A percentile compares a stretch with the other conserved stretches of the same genome.
phyloP scores from a whole-genome alignment of 106 monocot species.

The Dactylorhiza incarnata region DNA sequence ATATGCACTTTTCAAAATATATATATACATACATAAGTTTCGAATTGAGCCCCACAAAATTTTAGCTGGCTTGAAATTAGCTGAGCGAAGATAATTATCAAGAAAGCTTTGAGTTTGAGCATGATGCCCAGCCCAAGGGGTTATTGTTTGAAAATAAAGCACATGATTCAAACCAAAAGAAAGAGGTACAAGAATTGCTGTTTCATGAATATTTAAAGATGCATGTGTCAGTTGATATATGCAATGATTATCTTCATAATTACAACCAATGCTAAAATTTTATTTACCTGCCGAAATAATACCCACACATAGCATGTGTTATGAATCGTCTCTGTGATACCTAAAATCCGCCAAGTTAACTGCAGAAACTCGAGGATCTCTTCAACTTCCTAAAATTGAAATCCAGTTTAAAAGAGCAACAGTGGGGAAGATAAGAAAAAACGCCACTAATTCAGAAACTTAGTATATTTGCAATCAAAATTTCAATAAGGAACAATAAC shows the following conservation, averaged over 20 bases:
- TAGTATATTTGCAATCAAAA: not conserved
- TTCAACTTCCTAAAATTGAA: conserved; percentile 69
- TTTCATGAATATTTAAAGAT: not conserved
- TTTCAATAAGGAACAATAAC: conserved; percentile 17
- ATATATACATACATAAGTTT: not conserved
- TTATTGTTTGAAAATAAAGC: not conserved
- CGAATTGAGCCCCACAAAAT: not conserved
- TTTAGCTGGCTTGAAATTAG: not conserved
- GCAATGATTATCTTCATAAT: not conserved
- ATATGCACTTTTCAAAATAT: too few species aligned
- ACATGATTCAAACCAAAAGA: too few species aligned
- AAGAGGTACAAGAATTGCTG: not conserved
- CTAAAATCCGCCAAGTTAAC: conserved; percentile 87
- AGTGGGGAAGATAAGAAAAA: not conserved
- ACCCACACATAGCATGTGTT: conserved; percentile 94
- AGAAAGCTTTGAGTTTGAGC: not conserved
- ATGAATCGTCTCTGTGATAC: conserved; percentile 91
- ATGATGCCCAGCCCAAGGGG: not conserved
- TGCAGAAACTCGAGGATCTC: conserved; percentile 89
- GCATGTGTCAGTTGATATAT: not conserved
- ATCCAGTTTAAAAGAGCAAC: conserved; percentile 1
- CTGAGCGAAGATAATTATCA: not conserved
- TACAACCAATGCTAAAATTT: not conserved
- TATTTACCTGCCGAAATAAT: conserved; percentile 73
- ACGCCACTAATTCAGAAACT: conserved; percentile 6